Evolutionary conservation across 805 yeast genomes (phyloP).

Genomic region (Brettanomyces sp.): DNA sequence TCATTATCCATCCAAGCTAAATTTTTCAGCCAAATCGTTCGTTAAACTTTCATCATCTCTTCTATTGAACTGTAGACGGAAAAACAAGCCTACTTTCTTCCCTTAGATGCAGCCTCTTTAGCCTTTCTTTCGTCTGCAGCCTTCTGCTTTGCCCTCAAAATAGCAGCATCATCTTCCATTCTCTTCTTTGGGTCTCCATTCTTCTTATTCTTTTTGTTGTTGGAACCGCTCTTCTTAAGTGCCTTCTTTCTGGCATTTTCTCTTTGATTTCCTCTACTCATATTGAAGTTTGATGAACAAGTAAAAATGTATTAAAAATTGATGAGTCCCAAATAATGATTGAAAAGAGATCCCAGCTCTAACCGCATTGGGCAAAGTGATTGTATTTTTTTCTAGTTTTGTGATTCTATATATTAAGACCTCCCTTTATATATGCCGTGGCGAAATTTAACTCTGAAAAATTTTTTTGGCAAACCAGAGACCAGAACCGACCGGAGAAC

Average conservation of each 20-base stretch:
- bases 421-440: too few species aligned
- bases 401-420: not conserved
- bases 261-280: conserved; percentile 97
- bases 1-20: too few species aligned
- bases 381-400: not conserved
- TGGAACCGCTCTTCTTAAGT: conserved; percentile 65
- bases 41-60: too few species aligned
- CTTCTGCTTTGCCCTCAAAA: conserved; percentile 80
- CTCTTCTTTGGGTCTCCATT: conserved; percentile 81
- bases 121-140: conserved; percentile 46
- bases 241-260: conserved; percentile 88
- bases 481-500: too few species aligned
- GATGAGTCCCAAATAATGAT: too few species aligned
- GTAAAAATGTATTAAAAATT: too few species aligned
- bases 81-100: conserved; percentile 5
- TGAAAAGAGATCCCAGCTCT: too few species aligned
- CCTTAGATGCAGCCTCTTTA: conserved; percentile 17
- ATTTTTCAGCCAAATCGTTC: too few species aligned
- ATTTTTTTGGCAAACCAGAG: too few species aligned
- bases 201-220: conserved; percentile 49
- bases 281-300: conserved; percentile 16
- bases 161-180: conserved; percentile 84
- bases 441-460: too few species aligned
- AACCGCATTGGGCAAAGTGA: too few species aligned
- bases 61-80: not conserved